Evolutionary conservation across 139 green algal genomes (phyloP).

Genomic region (Diplosphaera chodatii): DNA sequence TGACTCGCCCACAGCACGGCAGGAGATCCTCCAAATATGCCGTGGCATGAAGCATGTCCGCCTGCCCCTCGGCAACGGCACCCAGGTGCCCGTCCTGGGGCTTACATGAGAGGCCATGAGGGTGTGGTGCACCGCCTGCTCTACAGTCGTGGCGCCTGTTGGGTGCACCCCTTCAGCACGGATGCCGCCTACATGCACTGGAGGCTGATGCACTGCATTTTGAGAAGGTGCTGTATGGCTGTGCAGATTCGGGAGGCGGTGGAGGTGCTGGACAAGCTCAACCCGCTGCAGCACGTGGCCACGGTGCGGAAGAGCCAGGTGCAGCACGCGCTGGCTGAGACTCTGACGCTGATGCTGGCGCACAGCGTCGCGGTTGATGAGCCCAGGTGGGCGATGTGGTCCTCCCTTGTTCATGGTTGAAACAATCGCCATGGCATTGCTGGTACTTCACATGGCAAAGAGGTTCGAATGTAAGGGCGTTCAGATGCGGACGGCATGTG

Average conservation of each 20-base stretch:
- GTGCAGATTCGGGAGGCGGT: slow-evolving; percentile 11
- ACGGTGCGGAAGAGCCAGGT: slow-evolving; percentile 77
- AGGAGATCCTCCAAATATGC: slow-evolving; percentile 37
- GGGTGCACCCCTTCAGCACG: too few relatives aligned
- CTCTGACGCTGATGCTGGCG: slow-evolving; percentile 64
- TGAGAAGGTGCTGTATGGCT: too few relatives aligned
- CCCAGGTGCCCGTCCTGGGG: slow-evolving; percentile 9
- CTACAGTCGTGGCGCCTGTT: too few relatives aligned
- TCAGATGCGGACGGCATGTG: too few relatives aligned
- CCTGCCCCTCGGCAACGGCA: slow-evolving; percentile 7
- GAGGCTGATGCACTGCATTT: too few relatives aligned
- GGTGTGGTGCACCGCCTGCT: too few relatives aligned
- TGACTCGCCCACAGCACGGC: neutral
- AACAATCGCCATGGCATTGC: too few relatives aligned
- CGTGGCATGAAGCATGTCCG: slow-evolving; percentile 30
- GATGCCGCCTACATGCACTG: too few relatives aligned
- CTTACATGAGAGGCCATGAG: too few relatives aligned
- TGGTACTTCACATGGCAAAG: too few relatives aligned
- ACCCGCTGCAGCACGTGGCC: slow-evolving; percentile 64
- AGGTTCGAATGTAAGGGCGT: too few relatives aligned
- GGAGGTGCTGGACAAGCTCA: slow-evolving; percentile 28
- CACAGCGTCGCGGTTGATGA: slow-evolving; percentile 14
- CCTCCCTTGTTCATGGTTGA: too few relatives aligned
- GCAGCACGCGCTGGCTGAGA: slow-evolving; percentile 57
- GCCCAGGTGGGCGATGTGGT: neutral